These are phyloP conservation scores for Fraxinus paxiana DNA, from an alignment of 305 asterid genomes.

Conservation along the genomic window DNA sequence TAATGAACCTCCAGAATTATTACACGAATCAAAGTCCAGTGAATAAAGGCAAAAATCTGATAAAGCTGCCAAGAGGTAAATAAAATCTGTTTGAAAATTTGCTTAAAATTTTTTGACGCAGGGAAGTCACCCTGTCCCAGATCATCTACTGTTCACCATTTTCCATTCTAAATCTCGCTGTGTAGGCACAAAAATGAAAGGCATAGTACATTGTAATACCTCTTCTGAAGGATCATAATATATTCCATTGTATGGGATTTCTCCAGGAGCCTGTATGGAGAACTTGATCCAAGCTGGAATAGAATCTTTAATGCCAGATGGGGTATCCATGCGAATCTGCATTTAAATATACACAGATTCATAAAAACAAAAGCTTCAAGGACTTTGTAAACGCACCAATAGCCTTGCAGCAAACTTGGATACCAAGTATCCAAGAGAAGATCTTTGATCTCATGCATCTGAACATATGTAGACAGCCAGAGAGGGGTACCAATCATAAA, in stretches of 20 bases:
- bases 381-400: neutral
- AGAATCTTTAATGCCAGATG: conserved; percentile 90
- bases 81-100: neutral
- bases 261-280: conserved; percentile 92
- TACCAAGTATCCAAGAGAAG: neutral
- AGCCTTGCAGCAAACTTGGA: neutral
- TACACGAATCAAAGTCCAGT: conserved; percentile 1
- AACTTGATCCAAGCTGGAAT: conserved; percentile 99
- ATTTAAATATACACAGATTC: conserved; percentile 27
- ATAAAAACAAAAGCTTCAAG: neutral
- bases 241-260: conserved; percentile 90
- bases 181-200: conserved; percentile 5
- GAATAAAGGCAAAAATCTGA: conserved; percentile 18
- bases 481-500: neutral
- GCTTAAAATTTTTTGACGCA: neutral
- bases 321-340: conserved; percentile 97
- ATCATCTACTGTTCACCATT: conserved; percentile 15
- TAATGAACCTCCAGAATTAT: conserved; percentile 5
- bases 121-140: conserved; percentile 11
- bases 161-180: conserved; percentile 5
- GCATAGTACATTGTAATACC: conserved; percentile 36
- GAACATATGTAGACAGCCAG: neutral
- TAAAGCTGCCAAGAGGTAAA: conserved; percentile 19
- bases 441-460: neutral
- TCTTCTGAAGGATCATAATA: conserved; percentile 97